Conservation (phyloP, 2,329 filamentous ascomycete species). For the Claviceps quebecensis region DNA sequence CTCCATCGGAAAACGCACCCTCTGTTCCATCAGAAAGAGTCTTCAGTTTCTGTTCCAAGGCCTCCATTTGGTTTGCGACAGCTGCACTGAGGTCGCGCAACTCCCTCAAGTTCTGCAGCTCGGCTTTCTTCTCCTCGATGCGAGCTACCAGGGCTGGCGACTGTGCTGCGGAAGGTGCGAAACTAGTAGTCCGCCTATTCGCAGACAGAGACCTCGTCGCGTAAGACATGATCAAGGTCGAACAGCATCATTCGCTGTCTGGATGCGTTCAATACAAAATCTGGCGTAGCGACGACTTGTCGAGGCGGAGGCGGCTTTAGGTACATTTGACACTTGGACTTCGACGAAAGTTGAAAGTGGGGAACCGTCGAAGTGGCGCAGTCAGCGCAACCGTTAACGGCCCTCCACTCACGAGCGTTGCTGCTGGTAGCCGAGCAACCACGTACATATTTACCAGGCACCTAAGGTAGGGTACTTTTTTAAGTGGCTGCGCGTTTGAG, state of each 20-base stretch:
- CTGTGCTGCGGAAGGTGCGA: slow-evolving; percentile 39
- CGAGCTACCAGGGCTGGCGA: slow-evolving; percentile 58
- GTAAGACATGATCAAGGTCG: slow-evolving; percentile 34
- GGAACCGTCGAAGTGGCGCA: slow-evolving; percentile 13
- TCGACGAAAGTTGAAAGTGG: background rate
- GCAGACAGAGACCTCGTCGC: slow-evolving; percentile 45
- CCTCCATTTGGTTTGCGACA: slow-evolving; percentile 70
- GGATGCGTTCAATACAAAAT: background rate
- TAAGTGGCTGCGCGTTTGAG: slow-evolving; percentile 10
- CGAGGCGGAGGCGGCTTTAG: background rate
- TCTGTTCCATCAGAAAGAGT: slow-evolving; percentile 74
- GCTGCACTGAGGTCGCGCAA: slow-evolving; percentile 66
- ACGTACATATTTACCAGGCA: background rate
- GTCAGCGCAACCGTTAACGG: slow-evolving; percentile 1
- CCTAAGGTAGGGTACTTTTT: too few species aligned
- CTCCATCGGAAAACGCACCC: slow-evolving; percentile 33
- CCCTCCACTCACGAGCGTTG: slow-evolving; percentile 11
- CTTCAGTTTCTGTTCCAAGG: slow-evolving; percentile 60
- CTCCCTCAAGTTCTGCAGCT: slow-evolving; percentile 66
- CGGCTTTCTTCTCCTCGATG: slow-evolving; percentile 74
- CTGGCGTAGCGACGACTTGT: background rate
- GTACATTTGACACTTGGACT: background rate
- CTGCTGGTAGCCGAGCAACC: slow-evolving; percentile 17
- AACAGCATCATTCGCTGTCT: background rate
- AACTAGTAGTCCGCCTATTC: slow-evolving; percentile 50